Percentiles rank a stretch among this genome's conserved stretches.
These are phyloP conservation scores for Aspergillus pseudoglaucus DNA, from an alignment of 2,329 filamentous ascomycete genomes.

Conservation along the genomic window DNA sequence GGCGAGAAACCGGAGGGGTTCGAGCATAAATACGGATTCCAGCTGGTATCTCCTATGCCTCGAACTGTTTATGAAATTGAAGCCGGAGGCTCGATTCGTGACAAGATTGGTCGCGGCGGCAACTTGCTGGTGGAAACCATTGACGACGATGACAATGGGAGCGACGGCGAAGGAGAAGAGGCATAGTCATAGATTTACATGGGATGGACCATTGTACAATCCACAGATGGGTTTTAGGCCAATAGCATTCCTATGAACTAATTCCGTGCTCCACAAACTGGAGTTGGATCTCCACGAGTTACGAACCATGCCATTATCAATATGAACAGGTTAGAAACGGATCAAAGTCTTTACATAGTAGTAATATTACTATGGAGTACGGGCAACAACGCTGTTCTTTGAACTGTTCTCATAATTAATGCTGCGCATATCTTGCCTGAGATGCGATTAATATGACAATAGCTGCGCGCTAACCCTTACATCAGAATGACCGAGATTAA, in stretches of 20 bases:
- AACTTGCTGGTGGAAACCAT: constrained; percentile 82
- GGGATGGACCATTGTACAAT: neutral
- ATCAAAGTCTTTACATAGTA: too few species aligned
- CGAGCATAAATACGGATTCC: constrained; percentile 76
- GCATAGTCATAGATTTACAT: constrained; percentile 17
- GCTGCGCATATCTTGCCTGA: too few species aligned
- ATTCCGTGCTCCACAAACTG: neutral
- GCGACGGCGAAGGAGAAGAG: constrained; percentile 35
- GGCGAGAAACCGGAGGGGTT: constrained; percentile 58
- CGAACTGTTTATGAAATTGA: constrained; percentile 70
- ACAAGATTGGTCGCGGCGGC: constrained; percentile 72
- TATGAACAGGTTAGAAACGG: too few species aligned
- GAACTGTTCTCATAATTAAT: too few species aligned
- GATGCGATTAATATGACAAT: too few species aligned
- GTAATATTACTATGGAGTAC: too few species aligned
- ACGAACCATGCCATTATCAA: too few species aligned
- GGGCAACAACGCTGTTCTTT: too few species aligned
- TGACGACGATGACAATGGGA: constrained; percentile 49
- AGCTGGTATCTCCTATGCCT: constrained; percentile 78
- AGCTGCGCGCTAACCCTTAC: too few species aligned
- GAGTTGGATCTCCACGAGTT: too few species aligned
- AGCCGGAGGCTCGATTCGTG: constrained; percentile 57
- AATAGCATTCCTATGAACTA: too few species aligned
- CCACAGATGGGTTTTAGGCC: neutral
- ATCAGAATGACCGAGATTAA: too few species aligned